Conservation (phyloP, 768 basidiomycete genomes). For the Leccinum arenicola region DNA sequence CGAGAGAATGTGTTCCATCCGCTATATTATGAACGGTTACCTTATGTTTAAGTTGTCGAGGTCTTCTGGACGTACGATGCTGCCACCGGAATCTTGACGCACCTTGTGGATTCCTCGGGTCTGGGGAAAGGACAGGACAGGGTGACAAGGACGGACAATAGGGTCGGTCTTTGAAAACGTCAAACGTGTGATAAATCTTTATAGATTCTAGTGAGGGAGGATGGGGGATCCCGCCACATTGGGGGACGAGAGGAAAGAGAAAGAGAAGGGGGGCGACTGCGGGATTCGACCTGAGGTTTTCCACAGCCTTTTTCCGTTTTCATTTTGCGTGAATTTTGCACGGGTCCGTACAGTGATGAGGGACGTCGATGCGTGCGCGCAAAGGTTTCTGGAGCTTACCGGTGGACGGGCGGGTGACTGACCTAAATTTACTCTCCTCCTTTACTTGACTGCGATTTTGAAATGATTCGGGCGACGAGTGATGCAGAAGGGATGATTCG, state of each 20-base stretch:
- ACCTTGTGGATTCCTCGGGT: background rate
- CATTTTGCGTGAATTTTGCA: too few species aligned
- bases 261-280: background rate
- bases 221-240: background rate
- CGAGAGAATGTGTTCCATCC: too few species aligned
- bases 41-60: too few species aligned
- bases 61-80: background rate
- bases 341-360: too few species aligned
- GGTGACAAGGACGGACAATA: background rate
- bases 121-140: too few species aligned
- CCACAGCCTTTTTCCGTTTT: too few species aligned
- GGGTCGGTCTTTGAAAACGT: background rate
- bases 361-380: background rate
- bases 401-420: background rate
- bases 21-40: too few species aligned
- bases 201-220: too few species aligned
- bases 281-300: too few species aligned
- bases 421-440: too few species aligned
- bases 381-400: background rate
- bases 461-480: too few species aligned
- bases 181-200: background rate
- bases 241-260: background rate
- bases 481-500: background rate
- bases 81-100: background rate
- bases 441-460: too few species aligned